A percentile compares a stretch with the other conserved stretches of the same genome.
Conservation (phyloP, 495 filamentous ascomycete genomes). For the Aspergillus olivimuriae region DNA sequence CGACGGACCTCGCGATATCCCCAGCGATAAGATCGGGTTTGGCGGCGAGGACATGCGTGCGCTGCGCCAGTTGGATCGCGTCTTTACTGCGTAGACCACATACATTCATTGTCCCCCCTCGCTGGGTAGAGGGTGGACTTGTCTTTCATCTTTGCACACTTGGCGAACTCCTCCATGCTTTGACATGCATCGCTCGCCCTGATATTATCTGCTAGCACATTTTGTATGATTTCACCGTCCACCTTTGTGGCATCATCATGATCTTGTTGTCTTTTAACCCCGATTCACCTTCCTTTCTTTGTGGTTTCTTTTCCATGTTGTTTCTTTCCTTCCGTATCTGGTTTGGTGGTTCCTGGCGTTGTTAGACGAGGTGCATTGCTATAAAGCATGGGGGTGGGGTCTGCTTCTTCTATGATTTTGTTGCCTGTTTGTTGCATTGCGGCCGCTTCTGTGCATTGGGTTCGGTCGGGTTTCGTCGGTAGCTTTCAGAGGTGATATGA, state of each 20-base stretch:
- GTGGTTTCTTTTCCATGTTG: no score
- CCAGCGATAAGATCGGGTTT: slow-evolving; percentile 56
- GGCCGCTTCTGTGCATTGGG: neutral
- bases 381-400: slow-evolving; percentile 13
- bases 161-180: neutral
- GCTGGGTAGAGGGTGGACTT: neutral
- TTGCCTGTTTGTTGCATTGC: neutral
- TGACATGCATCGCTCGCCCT: neutral
- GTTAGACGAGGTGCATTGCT: slow-evolving; percentile 16
- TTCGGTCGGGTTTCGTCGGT: neutral
- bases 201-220: neutral
- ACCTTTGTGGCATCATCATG: neutral
- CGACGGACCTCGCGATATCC: slow-evolving; percentile 56
- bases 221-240: neutral
- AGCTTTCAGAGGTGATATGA: neutral
- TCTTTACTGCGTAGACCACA: slow-evolving; percentile 28
- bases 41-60: slow-evolving; percentile 59
- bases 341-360: slow-evolving; percentile 8
- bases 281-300: neutral
- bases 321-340: slow-evolving; percentile 1
- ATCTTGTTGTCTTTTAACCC: neutral
- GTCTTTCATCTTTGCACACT: neutral
- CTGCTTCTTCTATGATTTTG: neutral
- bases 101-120: no score
- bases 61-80: slow-evolving; percentile 56